Evolutionary conservation across 2,329 filamentous ascomycete species (phyloP).

Genomic region (Talaromyces islandicus): DNA sequence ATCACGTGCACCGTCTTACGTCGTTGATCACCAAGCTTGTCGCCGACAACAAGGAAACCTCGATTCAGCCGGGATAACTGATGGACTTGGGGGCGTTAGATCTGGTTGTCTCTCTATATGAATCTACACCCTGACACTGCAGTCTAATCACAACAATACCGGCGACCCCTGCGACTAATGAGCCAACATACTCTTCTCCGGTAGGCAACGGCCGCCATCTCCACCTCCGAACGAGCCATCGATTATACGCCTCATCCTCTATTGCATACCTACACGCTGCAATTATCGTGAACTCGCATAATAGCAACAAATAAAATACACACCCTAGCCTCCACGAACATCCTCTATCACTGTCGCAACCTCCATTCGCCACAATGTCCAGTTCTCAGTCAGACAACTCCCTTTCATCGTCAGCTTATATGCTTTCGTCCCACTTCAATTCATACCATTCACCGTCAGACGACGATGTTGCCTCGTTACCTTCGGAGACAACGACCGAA

Average conservation of each 20-base stretch:
- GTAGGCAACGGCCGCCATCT: slow-evolving; percentile 6
- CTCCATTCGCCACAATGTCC: background rate
- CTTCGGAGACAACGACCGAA: slow-evolving; percentile 32
- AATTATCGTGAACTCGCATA: background rate
- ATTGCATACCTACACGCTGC: background rate
- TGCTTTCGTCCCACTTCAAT: slow-evolving; percentile 26
- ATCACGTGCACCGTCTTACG: slow-evolving; percentile 5
- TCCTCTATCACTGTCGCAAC: background rate
- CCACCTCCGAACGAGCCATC: background rate
- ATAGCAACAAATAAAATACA: background rate
- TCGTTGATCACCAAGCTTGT: background rate
- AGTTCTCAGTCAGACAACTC: slow-evolving; percentile 23
- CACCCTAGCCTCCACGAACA: background rate
- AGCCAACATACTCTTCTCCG: slow-evolving; percentile 5
- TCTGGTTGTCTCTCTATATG: background rate
- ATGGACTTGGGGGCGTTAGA: background rate
- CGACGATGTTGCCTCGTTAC: slow-evolving; percentile 39
- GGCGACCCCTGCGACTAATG: background rate
- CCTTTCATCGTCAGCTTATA: slow-evolving; percentile 33
- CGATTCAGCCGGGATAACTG: background rate
- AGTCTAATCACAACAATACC: background rate
- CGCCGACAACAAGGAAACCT: background rate
- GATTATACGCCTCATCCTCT: background rate
- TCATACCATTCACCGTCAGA: slow-evolving; percentile 20
- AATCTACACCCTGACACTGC: background rate